phyloP scores from a whole-genome alignment of 768 basidiomycete genomes.

The Cubamyces lactineus region DNA sequence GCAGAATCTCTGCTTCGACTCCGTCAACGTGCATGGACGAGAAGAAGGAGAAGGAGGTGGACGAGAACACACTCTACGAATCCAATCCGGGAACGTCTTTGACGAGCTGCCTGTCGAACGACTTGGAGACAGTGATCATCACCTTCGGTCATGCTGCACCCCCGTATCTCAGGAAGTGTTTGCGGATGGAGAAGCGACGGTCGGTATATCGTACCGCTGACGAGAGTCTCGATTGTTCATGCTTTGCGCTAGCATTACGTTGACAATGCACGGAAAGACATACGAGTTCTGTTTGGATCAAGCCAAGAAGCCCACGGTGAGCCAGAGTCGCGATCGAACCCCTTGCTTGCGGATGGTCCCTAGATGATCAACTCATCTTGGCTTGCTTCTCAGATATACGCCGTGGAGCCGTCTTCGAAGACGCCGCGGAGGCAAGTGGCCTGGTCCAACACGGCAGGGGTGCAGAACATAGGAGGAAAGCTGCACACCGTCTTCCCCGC shows the following conservation, averaged over 20 bases:
- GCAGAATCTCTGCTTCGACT: background rate
- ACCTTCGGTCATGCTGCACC: background rate
- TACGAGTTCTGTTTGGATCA: constrained; percentile 1
- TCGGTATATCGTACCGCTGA: background rate
- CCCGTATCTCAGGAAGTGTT: background rate
- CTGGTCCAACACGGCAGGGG: constrained; percentile 1
- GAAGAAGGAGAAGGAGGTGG: background rate
- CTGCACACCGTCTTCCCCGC: constrained; percentile 9
- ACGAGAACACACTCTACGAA: background rate
- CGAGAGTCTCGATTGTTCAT: background rate
- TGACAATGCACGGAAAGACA: background rate
- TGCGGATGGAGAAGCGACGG: constrained; percentile 3
- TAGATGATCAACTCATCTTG: background rate
- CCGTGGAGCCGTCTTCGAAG: background rate
- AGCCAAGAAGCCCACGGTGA: background rate
- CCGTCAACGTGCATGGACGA: background rate
- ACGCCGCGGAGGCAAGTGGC: background rate
- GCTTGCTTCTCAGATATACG: background rate
- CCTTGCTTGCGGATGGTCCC: too few relatives aligned
- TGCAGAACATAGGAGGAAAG: background rate
- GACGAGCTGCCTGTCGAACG: background rate
- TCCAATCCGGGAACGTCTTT: background rate
- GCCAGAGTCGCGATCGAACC: background rate
- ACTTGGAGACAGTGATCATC: constrained; percentile 2
- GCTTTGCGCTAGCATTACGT: constrained; percentile 1